Evolutionary conservation across 257 asterid species (phyloP).

Genomic region (Solanum neorickii): DNA sequence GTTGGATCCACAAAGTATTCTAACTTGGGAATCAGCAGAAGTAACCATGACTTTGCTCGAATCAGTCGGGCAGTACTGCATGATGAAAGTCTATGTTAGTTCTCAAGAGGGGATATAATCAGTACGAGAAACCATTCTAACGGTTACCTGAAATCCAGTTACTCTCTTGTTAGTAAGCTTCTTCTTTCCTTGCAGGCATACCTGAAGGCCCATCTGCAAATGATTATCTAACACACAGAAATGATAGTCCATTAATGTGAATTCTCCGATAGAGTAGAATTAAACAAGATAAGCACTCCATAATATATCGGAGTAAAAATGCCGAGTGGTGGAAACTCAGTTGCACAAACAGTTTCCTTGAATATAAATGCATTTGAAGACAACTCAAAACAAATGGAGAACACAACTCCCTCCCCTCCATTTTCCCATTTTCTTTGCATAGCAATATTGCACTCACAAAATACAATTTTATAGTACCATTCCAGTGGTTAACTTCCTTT

Average conservation of each 20-base stretch:
- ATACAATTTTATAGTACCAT: not conserved
- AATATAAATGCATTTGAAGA: not conserved
- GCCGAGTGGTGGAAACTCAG: not conserved
- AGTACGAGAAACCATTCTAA: not conserved
- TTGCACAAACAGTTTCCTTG: not conserved
- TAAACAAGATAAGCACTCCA: not conserved
- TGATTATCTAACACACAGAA: conserved; percentile 17
- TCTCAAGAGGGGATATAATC: not conserved
- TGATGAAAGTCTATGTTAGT: not conserved
- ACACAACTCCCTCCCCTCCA: not conserved
- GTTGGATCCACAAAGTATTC: conserved; percentile 50
- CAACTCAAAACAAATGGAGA: not conserved
- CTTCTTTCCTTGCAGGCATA: conserved; percentile 60
- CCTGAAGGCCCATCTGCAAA: conserved; percentile 48
- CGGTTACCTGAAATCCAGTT: conserved; percentile 74
- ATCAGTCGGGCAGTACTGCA: conserved; percentile 72
- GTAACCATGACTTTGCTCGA: conserved; percentile 71
- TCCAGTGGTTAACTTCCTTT: not conserved
- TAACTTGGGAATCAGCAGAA: conserved; percentile 73
- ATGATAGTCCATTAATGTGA: not conserved
- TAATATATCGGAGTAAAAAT: not conserved
- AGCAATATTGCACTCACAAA: not conserved
- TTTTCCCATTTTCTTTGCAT: not conserved
- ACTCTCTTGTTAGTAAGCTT: conserved; percentile 59
- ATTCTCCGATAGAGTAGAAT: not conserved